Base-by-base conservation (phyloP, 2,329 filamentous ascomycete genomes). In the Sclerotiophoma versabilis region DNA sequence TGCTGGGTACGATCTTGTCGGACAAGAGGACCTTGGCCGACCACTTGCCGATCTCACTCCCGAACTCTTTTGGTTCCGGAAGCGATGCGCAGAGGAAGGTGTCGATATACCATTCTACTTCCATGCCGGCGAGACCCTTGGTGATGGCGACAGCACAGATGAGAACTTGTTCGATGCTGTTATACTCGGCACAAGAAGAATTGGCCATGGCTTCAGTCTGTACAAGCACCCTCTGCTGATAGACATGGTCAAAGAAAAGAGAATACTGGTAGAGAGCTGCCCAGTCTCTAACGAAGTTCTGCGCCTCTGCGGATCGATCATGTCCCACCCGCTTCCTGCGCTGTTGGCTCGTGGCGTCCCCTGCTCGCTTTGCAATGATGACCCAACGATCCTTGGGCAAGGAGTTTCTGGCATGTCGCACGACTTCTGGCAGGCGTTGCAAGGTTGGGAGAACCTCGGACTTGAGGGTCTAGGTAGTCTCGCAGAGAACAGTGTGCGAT, bases 21-120 rank as follows among this genome's bases (percentile, higher is more conserved):
- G 92, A 0, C 90, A 93, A 74, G 93, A 97, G 78, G 90, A 96
- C 69, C 74, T 83, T 1, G 93, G 92, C 1, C 84, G 90, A 11
- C 83, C 92, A 0, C 83, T 97, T 22, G 81, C 83, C 25, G 90
- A 95, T 62, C 78, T 96, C 3, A 83, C 93, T 0, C 92, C 93
- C 0, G 86, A 96, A 68, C 79, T 98, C 0, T 93, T 97, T 75
- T 97, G 92, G 92, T 97, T 98, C 82, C 87, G 88, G 60, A 93
- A 93, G 74, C 85, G 89, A 65, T 97, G 92, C 72, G 84, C 85
- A 0, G 83, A 90, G 69, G 88, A 92, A 67, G 86, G 84, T 2
- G 84, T 97, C 30, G 86, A 92, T 43, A 87, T 99, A 9, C 93
- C 93, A 0, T 96, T 97, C 79, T 96, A 96, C 80, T 96, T 98